Base-by-base conservation (phyloP, 2,329 filamentous ascomycete genomes). In the Cadophora sp. region DNA sequence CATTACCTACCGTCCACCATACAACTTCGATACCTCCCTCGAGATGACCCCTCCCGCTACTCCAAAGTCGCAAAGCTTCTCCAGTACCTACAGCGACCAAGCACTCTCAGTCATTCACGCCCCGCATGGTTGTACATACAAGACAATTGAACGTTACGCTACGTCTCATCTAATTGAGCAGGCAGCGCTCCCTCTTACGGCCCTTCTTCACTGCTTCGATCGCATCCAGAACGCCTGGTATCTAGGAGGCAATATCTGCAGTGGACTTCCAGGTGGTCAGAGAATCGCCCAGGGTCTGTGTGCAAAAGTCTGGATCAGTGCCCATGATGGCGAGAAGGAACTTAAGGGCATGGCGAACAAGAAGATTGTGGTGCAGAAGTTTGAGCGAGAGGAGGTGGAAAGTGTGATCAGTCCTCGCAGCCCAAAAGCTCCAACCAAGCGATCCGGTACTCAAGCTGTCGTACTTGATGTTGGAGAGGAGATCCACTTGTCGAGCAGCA, bases 191-290 rank as follows among this genome's bases (percentile, higher is more conserved):
- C 89, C 88, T 0, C 79, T 92, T 20, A 90, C 87, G 0, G 84
- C 85, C 0, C 83, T 92, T 4, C 80, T 92, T 18, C 89, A 91
- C 75, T 86, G 85, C 62, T 88, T 91, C 77, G 86, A 90, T 72
- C 79, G 79, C 9, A 83, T 89, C 30, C 78, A 81, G 22, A 87
- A 86, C 53, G 85, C 86, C 0, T 89, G 86, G 85, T 89, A 85
- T 77, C 67, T 89, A 1, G 87, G 87, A 43, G 87, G 87, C 0
- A 84, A 85, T 61, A 83, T 88, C 61, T 84, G 84, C 27, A 80
- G 81, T 1, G 88, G 87, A 0, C 82, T 83, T 11, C 85, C 87
- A 0, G 82, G 83, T 13, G 89, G 89, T 0, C 75, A 84, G 30
- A 83, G 87, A 65, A 85, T 88, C 30, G 87, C 87, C 1, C 77